Base-by-base conservation (phyloP, 192 early-diverging fungal species). In the Phycomyces blakesleeanus region DNA sequence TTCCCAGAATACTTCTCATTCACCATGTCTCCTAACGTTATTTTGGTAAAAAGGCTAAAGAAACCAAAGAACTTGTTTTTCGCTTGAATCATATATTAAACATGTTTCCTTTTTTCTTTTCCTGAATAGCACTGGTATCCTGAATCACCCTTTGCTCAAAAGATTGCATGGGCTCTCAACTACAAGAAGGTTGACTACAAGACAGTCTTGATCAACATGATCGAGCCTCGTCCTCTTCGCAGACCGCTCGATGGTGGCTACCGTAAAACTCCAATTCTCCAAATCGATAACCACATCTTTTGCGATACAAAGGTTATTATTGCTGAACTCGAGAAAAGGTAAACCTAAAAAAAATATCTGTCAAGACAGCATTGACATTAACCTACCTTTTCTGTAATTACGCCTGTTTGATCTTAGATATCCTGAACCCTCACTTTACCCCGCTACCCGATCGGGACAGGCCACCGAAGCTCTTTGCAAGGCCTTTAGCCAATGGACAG, bases 221-320 rank as follows among this genome's bases (percentile, higher is more conserved):
- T 40, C 14, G 61, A 58, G 9, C 50, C 55, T 27, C 62, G 69
- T 11, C 57, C 69, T 4, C 57, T 57, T 29, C 62, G 69, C 20
- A 11, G 55, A n/a, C 63, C 69, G 26, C 58, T 71, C 24, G 69
- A 71, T 56, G 62, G 57, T 11, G 69, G 69, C 6, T 71, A 71
- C 21, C 62, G 69, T n/a, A 71, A 71, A 24, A 64, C 69, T 25
- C 69, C 69, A 11, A 71, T 71, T 25, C 51, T 71, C 14, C 69
- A 71, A 55, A 71, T 71, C 20, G 62, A 63, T 15, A 64, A 64
- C 41, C 62, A 71, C 34, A 51, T 58, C 15, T 71, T 38, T 16
- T 71, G 69, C 37, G 69, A 71, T 6, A 59, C 69, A 2, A 64
- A 71, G 37, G 29, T 38, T 18, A 71, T 71, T 20, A 34, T 71